Conservation (phyloP, 2,329 filamentous ascomycete species). For the Trichoderma afroharzianum region DNA sequence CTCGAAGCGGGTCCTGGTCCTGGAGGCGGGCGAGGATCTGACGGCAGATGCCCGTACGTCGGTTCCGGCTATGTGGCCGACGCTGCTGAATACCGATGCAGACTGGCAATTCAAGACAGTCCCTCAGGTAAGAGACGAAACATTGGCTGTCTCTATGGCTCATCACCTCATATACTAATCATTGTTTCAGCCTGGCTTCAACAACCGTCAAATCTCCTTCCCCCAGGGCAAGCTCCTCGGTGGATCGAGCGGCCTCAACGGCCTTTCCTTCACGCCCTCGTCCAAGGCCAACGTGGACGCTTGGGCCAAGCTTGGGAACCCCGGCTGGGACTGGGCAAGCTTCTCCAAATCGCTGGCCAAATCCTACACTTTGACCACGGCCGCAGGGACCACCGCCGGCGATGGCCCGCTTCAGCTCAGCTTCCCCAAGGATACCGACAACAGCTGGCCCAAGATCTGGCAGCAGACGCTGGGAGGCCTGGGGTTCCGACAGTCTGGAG, state of each 20-base stretch:
- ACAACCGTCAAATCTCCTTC: slow-evolving; percentile 21
- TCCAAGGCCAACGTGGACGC: slow-evolving; percentile 21
- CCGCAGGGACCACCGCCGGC: slow-evolving; percentile 25
- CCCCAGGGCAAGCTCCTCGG: slow-evolving; percentile 25
- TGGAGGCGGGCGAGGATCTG: slow-evolving; percentile 30
- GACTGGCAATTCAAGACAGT: slow-evolving; percentile 27
- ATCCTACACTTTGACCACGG: slow-evolving; percentile 30
- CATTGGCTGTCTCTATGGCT: neutral
- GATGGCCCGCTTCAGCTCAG: slow-evolving; percentile 27
- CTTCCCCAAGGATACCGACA: neutral
- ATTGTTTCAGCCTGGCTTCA: slow-evolving; percentile 13
- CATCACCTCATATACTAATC: neutral
- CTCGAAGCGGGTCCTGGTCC: slow-evolving; percentile 23
- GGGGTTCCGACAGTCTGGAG: slow-evolving; percentile 15
- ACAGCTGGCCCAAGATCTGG: slow-evolving; percentile 3
- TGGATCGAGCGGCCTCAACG: slow-evolving; percentile 31
- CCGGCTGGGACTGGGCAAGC: slow-evolving; percentile 26
- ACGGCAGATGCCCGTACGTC: slow-evolving; percentile 25
- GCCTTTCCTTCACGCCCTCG: slow-evolving; percentile 23
- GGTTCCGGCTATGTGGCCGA: slow-evolving; percentile 26
- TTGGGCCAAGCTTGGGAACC: slow-evolving; percentile 27
- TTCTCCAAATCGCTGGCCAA: slow-evolving; percentile 27
- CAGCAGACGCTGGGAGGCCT: neutral
- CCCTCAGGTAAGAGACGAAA: slow-evolving; percentile 22
- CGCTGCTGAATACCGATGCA: slow-evolving; percentile 25